Base-by-base conservation (phyloP, 129 eudicot species). In the Flaveria robusta region DNA sequence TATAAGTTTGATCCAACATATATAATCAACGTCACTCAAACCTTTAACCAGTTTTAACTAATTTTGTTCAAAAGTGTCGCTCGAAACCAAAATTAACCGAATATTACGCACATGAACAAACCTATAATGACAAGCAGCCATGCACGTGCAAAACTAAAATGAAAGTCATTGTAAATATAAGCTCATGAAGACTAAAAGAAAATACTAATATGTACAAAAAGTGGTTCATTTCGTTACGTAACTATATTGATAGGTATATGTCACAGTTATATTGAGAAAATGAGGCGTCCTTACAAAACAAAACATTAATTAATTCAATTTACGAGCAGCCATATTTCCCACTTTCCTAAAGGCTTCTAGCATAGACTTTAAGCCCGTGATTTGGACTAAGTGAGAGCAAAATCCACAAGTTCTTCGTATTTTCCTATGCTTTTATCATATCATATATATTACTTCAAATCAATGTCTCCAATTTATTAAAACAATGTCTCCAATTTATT, bases 341-440 rank as follows among this genome's bases (percentile, higher is more conserved):
- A 70, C 77, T 18, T 78, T 78, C 82, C 77, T 59, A 45, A 49
- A 62, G 63, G 65, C 52, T 78, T 70, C 82, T 49, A 60, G 31
- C 65, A 34, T 59, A 59, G 77, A 78, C 64, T 66, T 76, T 68
- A 64, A 31, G 65, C 16, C 20, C 6, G 9, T 29, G 56, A 54
- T 14, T 4, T 18, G 2, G 34, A 34, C 65, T 0, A 59, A 26
- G 9, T 45, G 70, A 73, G 59, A 75, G 24, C 76, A 19, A 59
- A 70, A 45, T 34, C 72, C 59, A 42, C 62, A 58, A 5, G 31
- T 79, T 64, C 72, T 39, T 51, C 47, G 78, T 24, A 39, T 51
- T 62, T 78, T 78, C 71, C 20, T 41, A 11, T 37, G 12, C 58
- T 66, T 52, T 62, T 26, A 41, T 5, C 45, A 24, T 4, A 46